Percentiles rank a stretch among this genome's conserved stretches.
phyloP scores from a whole-genome alignment of 345 rosid species.

The Crucihimalaya himalaica region DNA sequence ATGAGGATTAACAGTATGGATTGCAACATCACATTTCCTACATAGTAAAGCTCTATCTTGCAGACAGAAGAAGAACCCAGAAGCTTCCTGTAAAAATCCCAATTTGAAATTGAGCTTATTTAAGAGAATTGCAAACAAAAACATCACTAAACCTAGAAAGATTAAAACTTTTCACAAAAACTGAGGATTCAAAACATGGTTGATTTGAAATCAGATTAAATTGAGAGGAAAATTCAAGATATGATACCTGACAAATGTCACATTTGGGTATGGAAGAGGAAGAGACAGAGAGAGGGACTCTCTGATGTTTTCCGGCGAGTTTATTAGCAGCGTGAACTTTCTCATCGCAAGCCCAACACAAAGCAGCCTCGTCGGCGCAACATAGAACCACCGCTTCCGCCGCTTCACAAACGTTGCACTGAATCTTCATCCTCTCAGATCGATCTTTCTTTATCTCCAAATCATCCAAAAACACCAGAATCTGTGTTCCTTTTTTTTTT shows the following conservation, averaged over 20 bases:
- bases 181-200: neutral
- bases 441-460: neutral
- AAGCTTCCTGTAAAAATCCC: constrained; percentile 59
- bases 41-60: constrained; percentile 95
- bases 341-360: constrained; percentile 89
- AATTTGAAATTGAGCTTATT: neutral
- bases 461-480: constrained; percentile 1
- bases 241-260: constrained; percentile 85
- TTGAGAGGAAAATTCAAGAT: neutral
- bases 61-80: constrained; percentile 95
- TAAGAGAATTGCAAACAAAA: neutral
- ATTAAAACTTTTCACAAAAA: neutral
- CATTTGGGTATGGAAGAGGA: constrained; percentile 86
- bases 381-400: constrained; percentile 95
- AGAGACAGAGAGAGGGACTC: constrained; percentile 73
- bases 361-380: constrained; percentile 99
- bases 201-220: neutral
- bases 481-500: neutral
- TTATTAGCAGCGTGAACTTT: constrained; percentile 94
- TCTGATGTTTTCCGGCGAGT: constrained; percentile 94
- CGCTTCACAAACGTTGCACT: constrained; percentile 94
- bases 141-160: constrained; percentile 1
- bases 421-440: constrained; percentile 70
- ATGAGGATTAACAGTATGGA: constrained; percentile 70
- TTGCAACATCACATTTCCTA: constrained; percentile 89